A percentile compares a stretch with the other conserved stretches of the same genome.
Conservation (phyloP, 345 rosid species). For the Gossypioides kirkii region DNA sequence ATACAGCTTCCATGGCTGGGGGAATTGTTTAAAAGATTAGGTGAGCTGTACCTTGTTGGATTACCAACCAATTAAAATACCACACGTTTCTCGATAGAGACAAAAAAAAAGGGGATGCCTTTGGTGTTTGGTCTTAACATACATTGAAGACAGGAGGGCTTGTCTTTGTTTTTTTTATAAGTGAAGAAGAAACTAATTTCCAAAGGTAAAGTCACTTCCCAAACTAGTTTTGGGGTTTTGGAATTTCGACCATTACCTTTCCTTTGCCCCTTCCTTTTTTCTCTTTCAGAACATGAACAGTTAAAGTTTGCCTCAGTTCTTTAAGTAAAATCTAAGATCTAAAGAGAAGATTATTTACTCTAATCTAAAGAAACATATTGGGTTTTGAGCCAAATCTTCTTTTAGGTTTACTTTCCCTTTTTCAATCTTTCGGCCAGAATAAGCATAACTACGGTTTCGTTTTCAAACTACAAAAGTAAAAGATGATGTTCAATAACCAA, state of each 20-base stretch:
- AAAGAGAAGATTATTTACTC: background rate
- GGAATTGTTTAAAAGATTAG: constrained; percentile 3
- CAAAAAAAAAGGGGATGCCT: too few species aligned
- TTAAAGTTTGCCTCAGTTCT: background rate
- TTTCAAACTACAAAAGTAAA: background rate
- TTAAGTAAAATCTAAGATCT: background rate
- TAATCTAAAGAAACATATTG: background rate
- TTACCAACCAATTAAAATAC: background rate
- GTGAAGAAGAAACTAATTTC: background rate
- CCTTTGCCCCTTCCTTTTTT: background rate
- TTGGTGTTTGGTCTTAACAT: background rate
- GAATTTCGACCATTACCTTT: background rate
- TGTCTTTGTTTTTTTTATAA: background rate
- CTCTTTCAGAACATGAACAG: background rate
- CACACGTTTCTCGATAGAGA: background rate
- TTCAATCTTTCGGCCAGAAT: background rate
- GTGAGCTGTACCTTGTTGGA: background rate
- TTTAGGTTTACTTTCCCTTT: background rate
- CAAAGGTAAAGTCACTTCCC: background rate
- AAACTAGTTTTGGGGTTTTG: background rate
- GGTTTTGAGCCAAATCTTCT: background rate
- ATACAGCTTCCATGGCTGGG: background rate
- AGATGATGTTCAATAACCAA: background rate
- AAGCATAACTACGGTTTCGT: background rate
- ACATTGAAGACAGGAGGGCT: background rate